phyloP scores from a whole-genome alignment of 495 filamentous ascomycete genomes.

The Letharia columbiana region DNA sequence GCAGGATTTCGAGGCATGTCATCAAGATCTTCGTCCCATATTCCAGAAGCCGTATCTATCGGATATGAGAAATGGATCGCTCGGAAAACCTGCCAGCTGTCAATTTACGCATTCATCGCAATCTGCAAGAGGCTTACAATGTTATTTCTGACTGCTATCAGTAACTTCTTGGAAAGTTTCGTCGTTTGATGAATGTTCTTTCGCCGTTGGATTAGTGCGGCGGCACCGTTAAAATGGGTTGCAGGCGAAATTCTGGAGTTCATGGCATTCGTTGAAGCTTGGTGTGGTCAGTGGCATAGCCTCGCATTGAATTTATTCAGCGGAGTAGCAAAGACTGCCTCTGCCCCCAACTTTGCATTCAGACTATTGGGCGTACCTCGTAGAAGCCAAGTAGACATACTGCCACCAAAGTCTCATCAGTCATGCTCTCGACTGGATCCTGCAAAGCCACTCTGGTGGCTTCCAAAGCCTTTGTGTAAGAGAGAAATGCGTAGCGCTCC shows the following conservation, averaged over 20 bases:
- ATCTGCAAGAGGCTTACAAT: slow-evolving; percentile 8
- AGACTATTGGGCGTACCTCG: slow-evolving; percentile 13
- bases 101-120: not conserved
- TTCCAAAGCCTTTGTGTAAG: slow-evolving; percentile 41
- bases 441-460: slow-evolving; percentile 45
- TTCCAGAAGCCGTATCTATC: slow-evolving; percentile 8
- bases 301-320: not conserved
- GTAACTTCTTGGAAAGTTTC: slow-evolving; percentile 14
- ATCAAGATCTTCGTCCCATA: slow-evolving; percentile 17
- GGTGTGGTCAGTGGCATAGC: not conserved
- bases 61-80: slow-evolving; percentile 11
- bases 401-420: slow-evolving; percentile 52
- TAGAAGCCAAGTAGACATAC: slow-evolving; percentile 36
- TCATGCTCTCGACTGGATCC: slow-evolving; percentile 36
- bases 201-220: slow-evolving; percentile 21
- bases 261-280: slow-evolving; percentile 9
- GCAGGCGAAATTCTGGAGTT: slow-evolving; percentile 13
- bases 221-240: slow-evolving; percentile 21
- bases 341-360: not conserved
- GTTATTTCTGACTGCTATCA: slow-evolving; percentile 20
- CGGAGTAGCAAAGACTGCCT: not conserved
- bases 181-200: slow-evolving; percentile 7
- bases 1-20: slow-evolving; percentile 16
- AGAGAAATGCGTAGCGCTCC: slow-evolving; percentile 16
- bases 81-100: slow-evolving; percentile 10